A percentile compares a stretch with the other conserved stretches of the same genome.
Evolutionary conservation across 768 basidiomycete genomes (phyloP).

Genomic region (Wakefieldia striispora): DNA sequence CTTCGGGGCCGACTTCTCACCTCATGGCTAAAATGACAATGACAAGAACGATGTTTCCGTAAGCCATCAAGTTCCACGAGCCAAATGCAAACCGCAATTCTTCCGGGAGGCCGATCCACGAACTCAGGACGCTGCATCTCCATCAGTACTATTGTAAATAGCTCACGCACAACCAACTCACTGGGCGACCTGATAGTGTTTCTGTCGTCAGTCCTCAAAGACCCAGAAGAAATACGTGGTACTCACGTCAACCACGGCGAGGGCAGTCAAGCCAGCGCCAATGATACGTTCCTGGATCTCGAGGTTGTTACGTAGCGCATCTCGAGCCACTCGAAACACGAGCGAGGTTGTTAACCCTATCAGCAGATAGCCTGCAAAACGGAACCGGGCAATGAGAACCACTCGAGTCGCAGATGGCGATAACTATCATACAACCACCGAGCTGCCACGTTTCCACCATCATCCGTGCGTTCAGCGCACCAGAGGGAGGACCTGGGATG

Average conservation of each 20-base stretch:
- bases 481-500: conserved; percentile 41
- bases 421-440: conserved; percentile 50
- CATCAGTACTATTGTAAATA: not conserved
- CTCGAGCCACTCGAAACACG: conserved; percentile 64
- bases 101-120: conserved; percentile 56
- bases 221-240: not conserved
- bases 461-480: conserved; percentile 45
- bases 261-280: conserved; percentile 57
- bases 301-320: conserved; percentile 54
- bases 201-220: not conserved
- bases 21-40: conserved; percentile 54
- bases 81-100: conserved; percentile 48
- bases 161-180: conserved; percentile 32
- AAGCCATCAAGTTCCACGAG: conserved; percentile 69
- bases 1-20: conserved; percentile 31
- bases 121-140: conserved; percentile 51
- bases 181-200: conserved; percentile 53
- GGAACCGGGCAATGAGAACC: not conserved
- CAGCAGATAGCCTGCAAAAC: conserved; percentile 53
- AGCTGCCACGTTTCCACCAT: conserved; percentile 67
- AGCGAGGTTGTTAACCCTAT: conserved; percentile 63
- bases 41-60: conserved; percentile 72
- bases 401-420: not conserved
- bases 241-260: conserved; percentile 71
- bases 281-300: conserved; percentile 67